phyloP scores from a whole-genome alignment of 176 grass and related monocot genomes.

The Miscanthus lutarioriparius region DNA sequence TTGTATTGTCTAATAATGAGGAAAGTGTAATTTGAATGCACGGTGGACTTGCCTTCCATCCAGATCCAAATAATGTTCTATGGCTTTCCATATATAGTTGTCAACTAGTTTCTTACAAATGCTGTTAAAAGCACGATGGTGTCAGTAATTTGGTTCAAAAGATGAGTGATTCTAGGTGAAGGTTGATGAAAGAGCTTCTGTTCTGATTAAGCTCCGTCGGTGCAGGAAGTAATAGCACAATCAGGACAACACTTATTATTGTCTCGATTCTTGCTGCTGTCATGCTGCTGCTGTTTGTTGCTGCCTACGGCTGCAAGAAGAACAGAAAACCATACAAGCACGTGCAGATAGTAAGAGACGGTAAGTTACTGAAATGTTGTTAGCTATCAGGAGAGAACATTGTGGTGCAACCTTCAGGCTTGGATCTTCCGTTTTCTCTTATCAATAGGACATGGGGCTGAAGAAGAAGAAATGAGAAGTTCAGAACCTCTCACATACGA shows the following conservation, averaged over 20 bases:
- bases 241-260: constrained; percentile 22
- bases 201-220: not conserved
- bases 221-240: not conserved
- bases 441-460: constrained; percentile 10
- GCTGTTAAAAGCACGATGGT: not conserved
- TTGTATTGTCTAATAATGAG: too few relatives aligned
- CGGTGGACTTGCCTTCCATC: not conserved
- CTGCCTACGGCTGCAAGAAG: not conserved
- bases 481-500: constrained; percentile 37
- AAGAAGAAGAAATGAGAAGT: constrained; percentile 35
- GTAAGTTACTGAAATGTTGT: not conserved
- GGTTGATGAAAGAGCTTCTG: not conserved
- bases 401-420: not conserved
- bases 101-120: not conserved
- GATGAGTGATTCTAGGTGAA: not conserved
- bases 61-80: not conserved
- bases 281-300: constrained; percentile 44
- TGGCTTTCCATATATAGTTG: not conserved
- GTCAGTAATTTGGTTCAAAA: not conserved
- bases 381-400: not conserved
- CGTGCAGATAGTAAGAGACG: not conserved
- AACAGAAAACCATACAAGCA: constrained; percentile 9
- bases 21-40: not conserved
- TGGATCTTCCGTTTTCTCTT: not conserved
- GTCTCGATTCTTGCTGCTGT: constrained; percentile 25